Percentiles rank a stretch among this genome's conserved stretches.
Conservation (phyloP, 148 eudicot genomes). For the Chenopodium album region DNA sequence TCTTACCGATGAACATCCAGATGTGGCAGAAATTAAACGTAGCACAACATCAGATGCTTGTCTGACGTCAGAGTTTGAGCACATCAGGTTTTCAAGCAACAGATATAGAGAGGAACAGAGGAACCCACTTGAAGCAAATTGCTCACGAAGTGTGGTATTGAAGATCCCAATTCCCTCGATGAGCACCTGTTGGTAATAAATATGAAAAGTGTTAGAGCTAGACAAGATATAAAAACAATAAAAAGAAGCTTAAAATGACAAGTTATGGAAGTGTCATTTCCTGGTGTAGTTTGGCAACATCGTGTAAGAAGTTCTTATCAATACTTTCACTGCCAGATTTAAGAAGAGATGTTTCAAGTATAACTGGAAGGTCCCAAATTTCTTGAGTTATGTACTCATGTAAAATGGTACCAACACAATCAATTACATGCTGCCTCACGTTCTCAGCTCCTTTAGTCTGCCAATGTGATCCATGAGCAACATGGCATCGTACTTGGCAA, state of each 20-base stretch:
- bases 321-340: conserved; percentile 44
- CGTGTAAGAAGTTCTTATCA: conserved; percentile 64
- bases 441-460: conserved; percentile 30
- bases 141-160: conserved; percentile 60
- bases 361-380: conserved; percentile 84
- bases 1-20: conserved; percentile 76
- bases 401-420: conserved; percentile 66
- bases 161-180: conserved; percentile 90
- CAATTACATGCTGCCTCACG: conserved; percentile 52
- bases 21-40: conserved; percentile 59
- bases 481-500: conserved; percentile 17
- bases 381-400: conserved; percentile 80
- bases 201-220: conserved; percentile 2
- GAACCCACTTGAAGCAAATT: conserved; percentile 77
- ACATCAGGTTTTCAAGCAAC: conserved; percentile 82
- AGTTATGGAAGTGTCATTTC: conserved; percentile 35
- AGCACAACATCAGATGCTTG: conserved; percentile 79
- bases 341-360: conserved; percentile 40
- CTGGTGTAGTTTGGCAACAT: conserved; percentile 79
- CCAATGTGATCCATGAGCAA: conserved; percentile 42
- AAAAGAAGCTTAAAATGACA: conserved; percentile 2
- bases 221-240: conserved; percentile 2
- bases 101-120: conserved; percentile 76
- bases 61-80: conserved; percentile 71
- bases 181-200: conserved; percentile 60